A percentile compares a stretch with the other conserved stretches of the same genome.
These are phyloP conservation scores for Globisporangium parvum DNA, from an alignment of 352 stramenopile species.

Conservation along the genomic window DNA sequence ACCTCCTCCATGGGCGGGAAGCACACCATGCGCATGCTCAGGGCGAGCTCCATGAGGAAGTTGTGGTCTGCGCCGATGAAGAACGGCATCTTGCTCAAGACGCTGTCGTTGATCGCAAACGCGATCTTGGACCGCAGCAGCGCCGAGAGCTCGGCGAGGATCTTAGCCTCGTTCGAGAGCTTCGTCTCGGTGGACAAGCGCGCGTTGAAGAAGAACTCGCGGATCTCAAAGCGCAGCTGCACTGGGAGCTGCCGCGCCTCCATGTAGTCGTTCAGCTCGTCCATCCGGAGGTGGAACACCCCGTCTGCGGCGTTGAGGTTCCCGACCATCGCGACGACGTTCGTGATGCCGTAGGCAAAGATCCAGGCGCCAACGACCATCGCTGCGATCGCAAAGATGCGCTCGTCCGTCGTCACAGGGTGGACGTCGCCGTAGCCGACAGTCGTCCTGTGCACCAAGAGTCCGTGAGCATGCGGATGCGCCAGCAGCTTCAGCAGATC, in stretches of 20 bases:
- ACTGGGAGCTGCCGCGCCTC: constrained; percentile 55
- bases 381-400: constrained; percentile 61
- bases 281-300: constrained; percentile 59
- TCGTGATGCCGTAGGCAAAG: constrained; percentile 79
- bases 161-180: constrained; percentile 52
- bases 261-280: constrained; percentile 83
- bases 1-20: constrained; percentile 58
- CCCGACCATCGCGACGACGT: constrained; percentile 70
- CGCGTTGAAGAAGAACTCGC: constrained; percentile 75
- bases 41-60: constrained; percentile 70
- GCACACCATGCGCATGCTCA: constrained; percentile 77
- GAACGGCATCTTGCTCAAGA: constrained; percentile 72
- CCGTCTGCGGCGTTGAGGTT: constrained; percentile 63
- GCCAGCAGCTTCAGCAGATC: background rate
- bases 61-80: constrained; percentile 68
- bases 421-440: constrained; percentile 55
- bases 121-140: constrained; percentile 74
- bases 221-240: constrained; percentile 66
- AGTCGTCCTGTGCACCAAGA: constrained; percentile 25
- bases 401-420: constrained; percentile 40
- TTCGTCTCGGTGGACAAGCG: constrained; percentile 60
- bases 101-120: constrained; percentile 69
- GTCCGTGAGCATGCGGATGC: too few species aligned
- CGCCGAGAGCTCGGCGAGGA: constrained; percentile 58
- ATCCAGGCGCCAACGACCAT: constrained; percentile 68